Base-by-base conservation (phyloP, 192 early-diverging fungal species). In the Gamsiella multidivaricata region DNA sequence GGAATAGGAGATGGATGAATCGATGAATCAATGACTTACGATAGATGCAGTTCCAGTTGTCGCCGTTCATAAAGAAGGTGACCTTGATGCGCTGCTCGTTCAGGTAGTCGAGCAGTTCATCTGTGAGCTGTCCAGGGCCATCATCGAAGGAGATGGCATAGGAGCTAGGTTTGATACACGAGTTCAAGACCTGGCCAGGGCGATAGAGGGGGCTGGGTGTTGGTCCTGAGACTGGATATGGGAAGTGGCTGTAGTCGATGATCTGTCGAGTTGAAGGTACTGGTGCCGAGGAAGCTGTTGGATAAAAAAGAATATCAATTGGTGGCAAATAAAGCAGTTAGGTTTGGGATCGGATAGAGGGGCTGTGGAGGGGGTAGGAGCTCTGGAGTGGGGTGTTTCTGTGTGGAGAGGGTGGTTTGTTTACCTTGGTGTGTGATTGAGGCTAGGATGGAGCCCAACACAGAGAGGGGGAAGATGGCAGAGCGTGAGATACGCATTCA, bases 1-100 rank as follows among this genome's bases (percentile, higher is more conserved):
- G 31, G 29, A 49, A 61, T 10, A 5, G 31, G 33, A 17, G 10
- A 60, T 20, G 14, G 1, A 28, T 25, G 26, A n/a, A n/a, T n/a
- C n/a, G n/a, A n/a, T n/a, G n/a, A n/a, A 54, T 46, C 12, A 70
- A 70, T 0, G 82, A 82, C 56, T 83, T 69, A 51, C 76, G 36
- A 37, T 84, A 72, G 9, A 87, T 79, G 43, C 74, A 82, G 14
- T 43, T 57, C 46, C 43, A 82, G 59, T 85, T 75, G 23, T 76
- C 51, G 18, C 92, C 92, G 47, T 86, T 82, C 39, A 93, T 84
- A 64, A 88, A 91, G 63, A 93, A 93, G 0, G 92, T 91, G 2
- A 84, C 90, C 53, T 89, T 91, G 41, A 91, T 52, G n/a, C 81
- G 55, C 5, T 78, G 61, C 29, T 78, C 34, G 9, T 87, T 69